Evolutionary conservation across 345 rosid species (phyloP).

Genomic region (Salix caprea): DNA sequence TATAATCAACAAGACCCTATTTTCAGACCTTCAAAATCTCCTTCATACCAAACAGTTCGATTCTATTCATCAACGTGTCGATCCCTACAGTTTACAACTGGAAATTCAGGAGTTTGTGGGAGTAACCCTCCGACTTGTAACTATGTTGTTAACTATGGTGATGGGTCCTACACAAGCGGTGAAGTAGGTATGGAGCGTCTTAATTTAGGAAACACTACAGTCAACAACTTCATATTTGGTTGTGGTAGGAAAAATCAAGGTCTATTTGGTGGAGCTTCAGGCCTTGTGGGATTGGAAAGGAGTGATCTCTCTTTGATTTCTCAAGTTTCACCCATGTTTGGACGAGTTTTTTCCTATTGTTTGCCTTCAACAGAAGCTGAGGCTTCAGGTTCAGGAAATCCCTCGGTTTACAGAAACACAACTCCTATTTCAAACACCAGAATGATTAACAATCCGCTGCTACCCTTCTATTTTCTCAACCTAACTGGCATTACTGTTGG

Average conservation of each 20-base stretch:
- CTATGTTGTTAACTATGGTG: constrained; percentile 73
- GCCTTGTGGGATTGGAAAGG: constrained; percentile 82
- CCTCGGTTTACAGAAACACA: constrained; percentile 52
- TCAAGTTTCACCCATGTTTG: constrained; percentile 49
- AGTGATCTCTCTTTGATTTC: constrained; percentile 62
- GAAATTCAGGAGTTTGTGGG: constrained; percentile 50
- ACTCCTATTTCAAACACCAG: constrained; percentile 63
- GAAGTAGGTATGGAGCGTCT: constrained; percentile 59
- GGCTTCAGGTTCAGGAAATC: constrained; percentile 62
- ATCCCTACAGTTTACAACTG: constrained; percentile 45
- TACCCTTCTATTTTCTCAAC: constrained; percentile 72
- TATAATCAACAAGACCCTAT: constrained; percentile 70
- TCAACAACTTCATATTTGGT: constrained; percentile 59
- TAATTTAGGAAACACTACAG: constrained; percentile 34
- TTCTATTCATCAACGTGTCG: constrained; percentile 74
- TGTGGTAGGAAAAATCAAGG: constrained; percentile 78
- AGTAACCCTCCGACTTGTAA: constrained; percentile 40
- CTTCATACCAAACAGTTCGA: constrained; percentile 47
- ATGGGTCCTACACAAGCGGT: constrained; percentile 82
- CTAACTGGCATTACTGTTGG: constrained; percentile 66
- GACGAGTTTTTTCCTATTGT: constrained; percentile 84
- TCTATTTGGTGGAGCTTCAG: constrained; percentile 83
- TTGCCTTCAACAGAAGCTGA: constrained; percentile 57
- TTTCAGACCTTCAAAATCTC: constrained; percentile 58
- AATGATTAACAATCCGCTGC: constrained; percentile 52